These are phyloP conservation scores for Pelargonium cotyledonis DNA, from an alignment of 441 rosid species.

Conservation along the genomic window DNA sequence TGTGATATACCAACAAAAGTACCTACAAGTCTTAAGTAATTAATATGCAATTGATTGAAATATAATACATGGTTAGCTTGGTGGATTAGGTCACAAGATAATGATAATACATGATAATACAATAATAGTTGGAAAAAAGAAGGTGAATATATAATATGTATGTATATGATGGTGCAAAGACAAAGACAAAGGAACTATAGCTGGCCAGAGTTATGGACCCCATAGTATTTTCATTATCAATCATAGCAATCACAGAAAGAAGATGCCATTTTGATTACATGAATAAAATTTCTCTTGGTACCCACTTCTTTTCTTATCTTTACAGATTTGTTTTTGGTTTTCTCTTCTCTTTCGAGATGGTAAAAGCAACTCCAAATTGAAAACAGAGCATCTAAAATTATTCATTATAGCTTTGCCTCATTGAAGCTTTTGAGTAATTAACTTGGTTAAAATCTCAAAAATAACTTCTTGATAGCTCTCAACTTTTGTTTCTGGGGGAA, in stretches of 20 bases:
- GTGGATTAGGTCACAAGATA: conserved; percentile 25
- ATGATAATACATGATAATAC: conserved; percentile 9
- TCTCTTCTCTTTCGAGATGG: conserved; percentile 3
- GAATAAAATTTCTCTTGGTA: conserved; percentile 17
- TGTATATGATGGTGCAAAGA: conserved; percentile 7
- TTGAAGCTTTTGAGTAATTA: neutral
- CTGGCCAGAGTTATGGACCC: conserved; percentile 28
- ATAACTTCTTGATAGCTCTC: neutral
- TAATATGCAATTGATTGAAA: conserved; percentile 14
- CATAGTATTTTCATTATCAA: conserved; percentile 13
- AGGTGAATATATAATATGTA: neutral
- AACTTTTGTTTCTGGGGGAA: conserved; percentile 6
- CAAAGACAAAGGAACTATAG: conserved; percentile 23
- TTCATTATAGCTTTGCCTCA: conserved; percentile 1
- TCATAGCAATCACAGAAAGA: conserved; percentile 13
- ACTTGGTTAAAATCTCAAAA: neutral
- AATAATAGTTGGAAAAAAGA: neutral
- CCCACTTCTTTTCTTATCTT: conserved; percentile 17
- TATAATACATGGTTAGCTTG: conserved; percentile 16
- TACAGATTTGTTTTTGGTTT: neutral
- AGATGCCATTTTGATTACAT: conserved; percentile 14
- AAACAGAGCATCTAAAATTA: conserved; percentile 10
- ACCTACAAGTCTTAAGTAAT: neutral
- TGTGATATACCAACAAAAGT: conserved; percentile 23
- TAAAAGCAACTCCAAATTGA: neutral